A percentile compares a stretch with the other conserved stretches of the same genome.
phyloP scores from a whole-genome alignment of 1,139 yeast genomes.

The Yamadazyma triangularis region DNA sequence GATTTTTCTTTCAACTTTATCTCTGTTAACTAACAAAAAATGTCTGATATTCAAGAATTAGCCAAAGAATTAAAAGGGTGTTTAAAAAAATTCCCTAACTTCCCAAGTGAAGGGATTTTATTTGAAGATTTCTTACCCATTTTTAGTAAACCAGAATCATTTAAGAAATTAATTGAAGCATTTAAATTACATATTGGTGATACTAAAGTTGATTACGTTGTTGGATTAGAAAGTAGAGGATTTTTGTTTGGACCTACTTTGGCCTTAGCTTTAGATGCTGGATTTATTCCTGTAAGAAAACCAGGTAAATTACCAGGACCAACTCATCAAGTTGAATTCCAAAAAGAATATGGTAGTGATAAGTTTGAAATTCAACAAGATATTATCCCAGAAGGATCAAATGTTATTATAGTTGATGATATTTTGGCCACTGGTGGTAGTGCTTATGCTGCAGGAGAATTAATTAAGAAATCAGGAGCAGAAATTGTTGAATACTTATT shows the following conservation, averaged over 20 bases:
- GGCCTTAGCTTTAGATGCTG: constrained; percentile 84
- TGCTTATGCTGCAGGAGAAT: constrained; percentile 89
- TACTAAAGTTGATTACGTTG: constrained; percentile 75
- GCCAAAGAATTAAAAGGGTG: constrained; percentile 62
- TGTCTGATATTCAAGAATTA: constrained; percentile 31
- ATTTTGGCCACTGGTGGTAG: constrained; percentile 98
- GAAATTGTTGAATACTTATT: constrained; percentile 76
- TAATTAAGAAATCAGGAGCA: constrained; percentile 62
- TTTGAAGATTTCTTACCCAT: constrained; percentile 96
- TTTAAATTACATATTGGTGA: constrained; percentile 71
- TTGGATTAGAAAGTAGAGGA: constrained; percentile 96
- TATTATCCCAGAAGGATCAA: constrained; percentile 75
- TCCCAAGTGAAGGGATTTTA: constrained; percentile 88
- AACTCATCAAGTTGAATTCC: constrained; percentile 64
- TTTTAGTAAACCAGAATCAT: constrained; percentile 74
- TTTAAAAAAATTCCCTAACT: constrained; percentile 82
- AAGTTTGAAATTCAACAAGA: constrained; percentile 84
- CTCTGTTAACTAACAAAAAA: neutral
- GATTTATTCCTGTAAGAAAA: constrained; percentile 93
- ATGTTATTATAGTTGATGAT: constrained; percentile 86
- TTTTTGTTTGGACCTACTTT: constrained; percentile 93
- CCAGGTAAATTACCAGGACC: constrained; percentile 94
- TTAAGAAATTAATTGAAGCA: constrained; percentile 76
- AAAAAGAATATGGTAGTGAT: constrained; percentile 91
- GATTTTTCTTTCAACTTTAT: constrained; percentile 1